phyloP scores from a whole-genome alignment of 2,329 filamentous ascomycete species.

The Colletotrichum eremochloae region DNA sequence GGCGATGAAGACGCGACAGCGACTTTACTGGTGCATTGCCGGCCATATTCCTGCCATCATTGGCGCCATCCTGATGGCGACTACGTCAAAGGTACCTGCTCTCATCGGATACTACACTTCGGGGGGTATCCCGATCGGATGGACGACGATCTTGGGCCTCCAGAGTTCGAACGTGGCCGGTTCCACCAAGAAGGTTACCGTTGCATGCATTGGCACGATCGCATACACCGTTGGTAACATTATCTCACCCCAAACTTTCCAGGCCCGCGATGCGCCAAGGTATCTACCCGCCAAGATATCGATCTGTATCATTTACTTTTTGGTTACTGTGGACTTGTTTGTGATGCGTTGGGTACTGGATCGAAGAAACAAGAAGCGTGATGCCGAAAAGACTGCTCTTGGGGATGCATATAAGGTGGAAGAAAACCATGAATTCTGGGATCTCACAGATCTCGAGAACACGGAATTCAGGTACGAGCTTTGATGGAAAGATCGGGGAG shows the following conservation, averaged over 20 bases:
- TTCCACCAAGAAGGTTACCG: conserved; percentile 70
- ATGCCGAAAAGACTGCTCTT: conserved; percentile 55
- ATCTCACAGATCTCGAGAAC: conserved; percentile 75
- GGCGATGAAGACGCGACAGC: conserved; percentile 48
- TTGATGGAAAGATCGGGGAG: not conserved
- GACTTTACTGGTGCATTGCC: conserved; percentile 50
- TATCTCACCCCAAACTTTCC: conserved; percentile 68
- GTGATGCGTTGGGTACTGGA: conserved; percentile 53
- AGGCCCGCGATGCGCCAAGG: conserved; percentile 60
- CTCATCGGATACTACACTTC: conserved; percentile 77
- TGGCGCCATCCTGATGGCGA: conserved; percentile 42
- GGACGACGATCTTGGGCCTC: conserved; percentile 43
- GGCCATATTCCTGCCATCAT: conserved; percentile 53
- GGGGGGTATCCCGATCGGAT: conserved; percentile 69
- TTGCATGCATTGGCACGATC: conserved; percentile 68
- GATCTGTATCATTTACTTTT: conserved; percentile 69
- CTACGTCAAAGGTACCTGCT: conserved; percentile 62
- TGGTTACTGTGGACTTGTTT: conserved; percentile 59
- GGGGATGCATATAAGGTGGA: conserved; percentile 63
- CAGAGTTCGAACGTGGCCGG: conserved; percentile 45
- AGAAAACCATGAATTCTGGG: conserved; percentile 68
- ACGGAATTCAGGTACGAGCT: conserved; percentile 66
- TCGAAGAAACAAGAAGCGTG: conserved; percentile 49
- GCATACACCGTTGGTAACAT: conserved; percentile 70
- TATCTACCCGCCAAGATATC: conserved; percentile 67